These are phyloP conservation scores for Chytridiales sp. DNA, from an alignment of 371 early-diverging fungal genomes.

Conservation along the genomic window DNA sequence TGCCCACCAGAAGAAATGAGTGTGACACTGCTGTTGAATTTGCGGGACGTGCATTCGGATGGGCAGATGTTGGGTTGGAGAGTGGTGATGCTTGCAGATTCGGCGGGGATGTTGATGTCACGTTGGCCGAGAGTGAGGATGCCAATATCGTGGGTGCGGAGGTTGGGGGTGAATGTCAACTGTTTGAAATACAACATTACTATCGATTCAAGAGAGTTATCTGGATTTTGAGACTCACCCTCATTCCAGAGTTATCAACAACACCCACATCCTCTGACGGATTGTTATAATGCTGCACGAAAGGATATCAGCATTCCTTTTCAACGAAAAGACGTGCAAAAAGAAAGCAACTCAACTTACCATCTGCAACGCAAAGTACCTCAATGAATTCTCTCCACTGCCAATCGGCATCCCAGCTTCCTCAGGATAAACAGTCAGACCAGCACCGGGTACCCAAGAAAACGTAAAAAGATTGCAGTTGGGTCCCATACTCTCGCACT, in stretches of 20 bases:
- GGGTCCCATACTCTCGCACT: conserved; percentile 15
- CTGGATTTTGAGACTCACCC: neutral
- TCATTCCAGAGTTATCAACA: conserved; percentile 19
- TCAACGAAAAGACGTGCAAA: too few relatives aligned
- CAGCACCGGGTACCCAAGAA: conserved; percentile 15
- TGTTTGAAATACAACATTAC: neutral
- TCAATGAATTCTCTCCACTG: neutral
- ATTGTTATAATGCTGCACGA: conserved; percentile 28
- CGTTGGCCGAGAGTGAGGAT: conserved; percentile 11
- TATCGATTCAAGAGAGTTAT: conserved; percentile 1
- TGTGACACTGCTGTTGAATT: conserved; percentile 12
- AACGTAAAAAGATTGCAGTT: conserved; percentile 4
- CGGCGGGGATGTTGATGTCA: conserved; percentile 15
- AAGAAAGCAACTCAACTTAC: neutral
- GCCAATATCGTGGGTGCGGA: conserved; percentile 20
- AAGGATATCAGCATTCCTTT: too few relatives aligned
- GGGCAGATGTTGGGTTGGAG: conserved; percentile 11
- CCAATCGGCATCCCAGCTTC: conserved; percentile 24
- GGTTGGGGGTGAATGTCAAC: conserved; percentile 13
- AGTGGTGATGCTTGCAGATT: conserved; percentile 3
- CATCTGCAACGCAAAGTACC: conserved; percentile 7
- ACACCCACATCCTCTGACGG: neutral
- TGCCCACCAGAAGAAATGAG: conserved; percentile 10
- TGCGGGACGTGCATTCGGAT: conserved; percentile 13
- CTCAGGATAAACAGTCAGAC: conserved; percentile 8